phyloP scores from a whole-genome alignment of 2,329 filamentous ascomycete genomes.

The Cladosporium oxysporum region DNA sequence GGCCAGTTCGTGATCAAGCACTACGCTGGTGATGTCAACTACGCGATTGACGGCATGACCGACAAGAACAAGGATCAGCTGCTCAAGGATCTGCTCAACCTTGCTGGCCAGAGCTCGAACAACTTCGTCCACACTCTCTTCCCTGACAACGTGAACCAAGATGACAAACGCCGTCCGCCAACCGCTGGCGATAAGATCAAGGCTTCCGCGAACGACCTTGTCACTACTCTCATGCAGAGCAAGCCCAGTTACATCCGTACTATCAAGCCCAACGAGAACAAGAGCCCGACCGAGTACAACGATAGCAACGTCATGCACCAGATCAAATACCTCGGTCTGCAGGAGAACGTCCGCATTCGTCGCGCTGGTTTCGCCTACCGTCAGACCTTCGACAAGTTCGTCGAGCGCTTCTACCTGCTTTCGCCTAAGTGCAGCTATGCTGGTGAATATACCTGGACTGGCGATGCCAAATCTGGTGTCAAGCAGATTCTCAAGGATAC shows the following conservation, averaged over 20 bases:
- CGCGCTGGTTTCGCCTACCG: constrained; percentile 95
- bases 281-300: constrained; percentile 92
- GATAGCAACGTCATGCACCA: constrained; percentile 91
- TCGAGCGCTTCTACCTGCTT: constrained; percentile 92
- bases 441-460: constrained; percentile 94
- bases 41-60: constrained; percentile 93
- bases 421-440: constrained; percentile 95
- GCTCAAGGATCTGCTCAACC: constrained; percentile 86
- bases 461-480: constrained; percentile 81
- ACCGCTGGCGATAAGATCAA: constrained; percentile 97
- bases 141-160: constrained; percentile 89
- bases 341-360: constrained; percentile 97
- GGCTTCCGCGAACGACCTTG: constrained; percentile 88
- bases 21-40: constrained; percentile 95
- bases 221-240: constrained; percentile 94
- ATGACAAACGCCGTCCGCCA: constrained; percentile 90
- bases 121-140: constrained; percentile 85
- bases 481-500: constrained; percentile 95
- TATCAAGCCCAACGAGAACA: constrained; percentile 99
- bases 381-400: constrained; percentile 96
- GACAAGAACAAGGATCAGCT: constrained; percentile 99
- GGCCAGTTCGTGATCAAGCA: constrained; percentile 98
- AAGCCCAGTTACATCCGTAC: constrained; percentile 97
- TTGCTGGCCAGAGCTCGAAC: constrained; percentile 83
- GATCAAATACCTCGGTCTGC: constrained; percentile 98